phyloP scores from a whole-genome alignment of 176 grass and related monocot species.

The Aegilops bicornis region DNA sequence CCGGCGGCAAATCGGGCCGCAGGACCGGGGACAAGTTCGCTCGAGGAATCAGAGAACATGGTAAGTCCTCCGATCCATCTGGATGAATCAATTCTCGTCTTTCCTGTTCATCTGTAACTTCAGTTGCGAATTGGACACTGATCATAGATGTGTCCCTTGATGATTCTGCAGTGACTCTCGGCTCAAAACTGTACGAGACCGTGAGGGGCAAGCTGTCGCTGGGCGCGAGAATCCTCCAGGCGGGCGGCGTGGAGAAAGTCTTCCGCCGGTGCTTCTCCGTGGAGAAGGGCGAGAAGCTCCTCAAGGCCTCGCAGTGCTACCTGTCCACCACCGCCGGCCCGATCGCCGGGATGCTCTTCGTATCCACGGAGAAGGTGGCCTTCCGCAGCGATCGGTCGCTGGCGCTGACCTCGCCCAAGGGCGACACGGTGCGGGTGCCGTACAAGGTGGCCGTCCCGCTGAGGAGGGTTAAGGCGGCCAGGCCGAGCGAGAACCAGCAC shows the following conservation, averaged over 20 bases:
- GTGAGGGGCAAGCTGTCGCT: conserved; percentile 82
- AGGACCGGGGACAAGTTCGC: conserved; percentile 35
- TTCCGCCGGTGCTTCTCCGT: conserved; percentile 67
- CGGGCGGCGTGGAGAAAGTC: conserved; percentile 72
- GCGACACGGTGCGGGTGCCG: conserved; percentile 43
- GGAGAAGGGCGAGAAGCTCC: conserved; percentile 55
- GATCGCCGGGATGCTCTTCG: conserved; percentile 75
- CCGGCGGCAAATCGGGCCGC: conserved; percentile 17
- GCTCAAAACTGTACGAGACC: conserved; percentile 69
- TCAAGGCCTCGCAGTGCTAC: conserved; percentile 80
- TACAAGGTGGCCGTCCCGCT: conserved; percentile 83
- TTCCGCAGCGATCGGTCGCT: conserved; percentile 70
- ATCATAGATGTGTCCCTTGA: neutral
- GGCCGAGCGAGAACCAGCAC: conserved; percentile 49
- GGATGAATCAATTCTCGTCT: neutral
- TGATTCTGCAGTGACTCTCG: conserved; percentile 48
- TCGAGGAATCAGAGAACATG: conserved; percentile 74
- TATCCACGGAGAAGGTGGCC: conserved; percentile 56
- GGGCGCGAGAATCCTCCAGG: conserved; percentile 64
- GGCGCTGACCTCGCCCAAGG: conserved; percentile 37
- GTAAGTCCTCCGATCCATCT: conserved; percentile 14
- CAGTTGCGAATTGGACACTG: neutral
- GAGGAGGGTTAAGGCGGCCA: conserved; percentile 46
- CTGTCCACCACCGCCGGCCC: conserved; percentile 74
- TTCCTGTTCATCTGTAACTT: neutral